Evolutionary conservation across 495 filamentous ascomycete species (phyloP), one percentile per base, ranked within the genome.

Genomic region (Aspergillus saccharolyticus): DNA sequence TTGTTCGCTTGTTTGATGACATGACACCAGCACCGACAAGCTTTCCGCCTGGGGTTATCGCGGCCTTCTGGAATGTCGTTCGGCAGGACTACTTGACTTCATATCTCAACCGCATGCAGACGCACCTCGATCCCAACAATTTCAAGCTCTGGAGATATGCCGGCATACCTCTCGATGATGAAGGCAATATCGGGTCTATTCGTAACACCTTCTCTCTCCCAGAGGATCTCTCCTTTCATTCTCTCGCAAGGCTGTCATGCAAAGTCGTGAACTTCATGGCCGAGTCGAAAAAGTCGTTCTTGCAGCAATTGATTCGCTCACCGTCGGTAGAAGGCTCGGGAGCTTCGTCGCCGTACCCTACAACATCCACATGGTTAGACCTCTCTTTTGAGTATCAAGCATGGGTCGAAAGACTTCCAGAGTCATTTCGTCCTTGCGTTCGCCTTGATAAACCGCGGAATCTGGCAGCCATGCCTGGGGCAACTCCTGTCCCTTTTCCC

Each of bases 51-150:
- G 75, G 72, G 5, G 52, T 68, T 1, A 62, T 62, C 12, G 71
- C 74, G 12, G 69, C 66, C 0, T 76, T 78, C 51, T 78, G 75
- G 73, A 73, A 73, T 46, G 65, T 78, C 49, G 70, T 69, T 21
- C 69, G 73, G 3, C 65, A 70, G 49, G 75, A 78, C 49, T 74
- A 74, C 52, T 57, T 73, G 4, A 67, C 67, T 9, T 72, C 72
- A 1, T 78, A 76, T 33, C 67, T 70, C 20, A 74, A 63, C 21
- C 70, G 72, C 8, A 52, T 61, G 21, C 55, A 65, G 4, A 72
- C 75, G 8, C 68, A 72, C 17, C 51, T 78, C 9, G 58, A 71
- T 12, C 69, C 71, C 0, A 55, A 45, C 0, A 66, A 74, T 30
- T 50, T 74, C 1, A 14, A 59, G 10, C 54, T 78, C 4, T 78